Conservation (phyloP, 2,329 filamentous ascomycete species). For the Alternaria infectoria region DNA sequence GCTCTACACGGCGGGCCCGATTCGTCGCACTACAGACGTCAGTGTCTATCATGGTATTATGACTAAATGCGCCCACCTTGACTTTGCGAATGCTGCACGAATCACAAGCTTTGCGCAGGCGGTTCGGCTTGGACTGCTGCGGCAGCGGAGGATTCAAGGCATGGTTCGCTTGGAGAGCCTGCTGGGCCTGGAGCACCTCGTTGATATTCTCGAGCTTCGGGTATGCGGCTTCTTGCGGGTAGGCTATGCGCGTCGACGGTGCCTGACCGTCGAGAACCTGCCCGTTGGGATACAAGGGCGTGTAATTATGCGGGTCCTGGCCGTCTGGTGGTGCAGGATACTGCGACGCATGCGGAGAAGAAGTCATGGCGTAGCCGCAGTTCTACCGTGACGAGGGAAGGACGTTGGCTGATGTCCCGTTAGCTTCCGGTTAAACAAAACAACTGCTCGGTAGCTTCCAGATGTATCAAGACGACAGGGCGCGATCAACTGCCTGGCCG, state of each 20-base stretch:
- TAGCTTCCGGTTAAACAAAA: slow-evolving; percentile 5
- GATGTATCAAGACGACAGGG: not conserved
- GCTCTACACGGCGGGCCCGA: slow-evolving; percentile 70
- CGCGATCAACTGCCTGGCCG: not conserved
- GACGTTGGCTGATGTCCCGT: slow-evolving; percentile 16
- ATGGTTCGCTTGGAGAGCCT: slow-evolving; percentile 46
- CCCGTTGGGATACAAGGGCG: slow-evolving; percentile 36
- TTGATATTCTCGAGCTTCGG: slow-evolving; percentile 46
- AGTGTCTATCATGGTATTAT: slow-evolving; percentile 4
- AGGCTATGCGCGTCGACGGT: slow-evolving; percentile 25
- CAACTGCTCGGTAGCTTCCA: slow-evolving; percentile 6
- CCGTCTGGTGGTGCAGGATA: slow-evolving; percentile 23
- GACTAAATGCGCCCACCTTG: slow-evolving; percentile 31
- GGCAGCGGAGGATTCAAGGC: slow-evolving; percentile 27
- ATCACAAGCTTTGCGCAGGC: slow-evolving; percentile 51
- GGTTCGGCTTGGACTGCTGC: slow-evolving; percentile 43
- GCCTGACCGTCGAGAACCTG: slow-evolving; percentile 13
- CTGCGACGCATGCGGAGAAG: slow-evolving; percentile 19
- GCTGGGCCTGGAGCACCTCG: slow-evolving; percentile 45
- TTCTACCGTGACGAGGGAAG: slow-evolving; percentile 22
- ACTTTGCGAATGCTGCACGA: slow-evolving; percentile 53
- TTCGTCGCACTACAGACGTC: slow-evolving; percentile 64
- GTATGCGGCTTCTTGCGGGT: slow-evolving; percentile 33
- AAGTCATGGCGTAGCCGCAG: slow-evolving; percentile 17
- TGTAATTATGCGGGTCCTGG: slow-evolving; percentile 37